Base-by-base conservation (phyloP, 768 basidiomycete genomes). In the Phlebiopsis gigantea region DNA sequence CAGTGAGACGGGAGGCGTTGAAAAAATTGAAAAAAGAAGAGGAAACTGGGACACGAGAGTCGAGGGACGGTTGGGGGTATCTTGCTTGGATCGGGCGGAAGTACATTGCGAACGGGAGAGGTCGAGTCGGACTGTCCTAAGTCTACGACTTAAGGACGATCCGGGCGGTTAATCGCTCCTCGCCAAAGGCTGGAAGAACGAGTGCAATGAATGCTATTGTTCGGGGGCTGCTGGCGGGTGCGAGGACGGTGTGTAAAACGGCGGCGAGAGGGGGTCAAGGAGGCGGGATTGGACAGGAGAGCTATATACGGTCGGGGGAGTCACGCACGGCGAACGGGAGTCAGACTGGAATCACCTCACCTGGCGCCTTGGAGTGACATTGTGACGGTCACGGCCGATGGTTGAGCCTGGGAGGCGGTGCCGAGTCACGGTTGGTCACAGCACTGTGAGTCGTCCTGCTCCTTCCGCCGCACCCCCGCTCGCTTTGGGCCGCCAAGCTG, bases 121-220 rank as follows among this genome's bases (percentile, higher is more conserved):
- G 41, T 45, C 28, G 34, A 29, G 42, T 44, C 56, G 68, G 66
- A 66, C 28, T 61, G 66, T 59, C 68, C 65, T 47, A 62, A 69
- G 68, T 69, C 68, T 54, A 49, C 45, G 66, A 69, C 68, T 67
- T 63, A 39, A 41, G 66, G 68, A 68, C 65, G 58, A 67, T 68
- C 67, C 68, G 60, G 42, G 48, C 45, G 31, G 46, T 22, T 50
- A n/a, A 42, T 46, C 60, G 67, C 65, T 61, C 60, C 54, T 56
- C 53, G 58, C 55, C 57, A 45, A 42, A 47, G 56, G 54, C 31
- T 19, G 43, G 50, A 45, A 54, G 52, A 60, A 56, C 54, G 17
- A 22, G 56, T 19, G 42, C 2, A 39, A 9, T 12, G 12, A 2
- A 31, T 1, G 34, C 4, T 14, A 52, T 45, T n/a, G 58, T 31